Conservation (phyloP, 1,284 basidiomycete species). For the Tilletia caries region DNA sequence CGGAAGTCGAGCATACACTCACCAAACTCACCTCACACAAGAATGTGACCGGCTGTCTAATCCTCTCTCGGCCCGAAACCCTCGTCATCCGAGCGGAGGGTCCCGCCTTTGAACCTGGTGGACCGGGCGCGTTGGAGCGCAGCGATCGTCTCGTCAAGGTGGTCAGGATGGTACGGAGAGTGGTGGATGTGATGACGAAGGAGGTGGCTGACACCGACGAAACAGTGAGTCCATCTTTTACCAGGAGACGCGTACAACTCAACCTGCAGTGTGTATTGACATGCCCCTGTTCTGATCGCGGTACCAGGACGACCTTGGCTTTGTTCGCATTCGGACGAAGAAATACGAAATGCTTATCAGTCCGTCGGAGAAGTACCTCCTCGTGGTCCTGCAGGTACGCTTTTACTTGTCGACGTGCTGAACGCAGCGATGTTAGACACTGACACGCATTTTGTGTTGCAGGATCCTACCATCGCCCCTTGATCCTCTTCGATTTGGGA, state of each 20-base stretch:
- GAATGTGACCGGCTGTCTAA: slow-evolving; percentile 38
- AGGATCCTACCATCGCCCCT: slow-evolving; percentile 11
- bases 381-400: slow-evolving; percentile 47
- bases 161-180: slow-evolving; percentile 32
- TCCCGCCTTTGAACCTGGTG: slow-evolving; percentile 50
- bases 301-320: slow-evolving; percentile 37
- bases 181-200: slow-evolving; percentile 24
- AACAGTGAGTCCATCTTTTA: slow-evolving; percentile 25
- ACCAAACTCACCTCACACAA: slow-evolving; percentile 37
- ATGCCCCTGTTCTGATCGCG: no score
- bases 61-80: slow-evolving; percentile 39
- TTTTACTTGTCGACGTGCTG: background rate
- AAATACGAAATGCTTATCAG: slow-evolving; percentile 50
- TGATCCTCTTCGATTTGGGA: background rate
- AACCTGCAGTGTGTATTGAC: no score
- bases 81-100: slow-evolving; percentile 46
- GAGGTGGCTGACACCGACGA: slow-evolving; percentile 31
- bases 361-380: slow-evolving; percentile 46
- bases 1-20: slow-evolving; percentile 46
- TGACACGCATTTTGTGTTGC: background rate
- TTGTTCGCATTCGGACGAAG: slow-evolving; percentile 43
- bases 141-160: slow-evolving; percentile 36
- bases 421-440: background rate
- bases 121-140: slow-evolving; percentile 34
- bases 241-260: background rate